Base-by-base conservation (phyloP, 1,139 yeast species). In the Candida glucosophila region DNA sequence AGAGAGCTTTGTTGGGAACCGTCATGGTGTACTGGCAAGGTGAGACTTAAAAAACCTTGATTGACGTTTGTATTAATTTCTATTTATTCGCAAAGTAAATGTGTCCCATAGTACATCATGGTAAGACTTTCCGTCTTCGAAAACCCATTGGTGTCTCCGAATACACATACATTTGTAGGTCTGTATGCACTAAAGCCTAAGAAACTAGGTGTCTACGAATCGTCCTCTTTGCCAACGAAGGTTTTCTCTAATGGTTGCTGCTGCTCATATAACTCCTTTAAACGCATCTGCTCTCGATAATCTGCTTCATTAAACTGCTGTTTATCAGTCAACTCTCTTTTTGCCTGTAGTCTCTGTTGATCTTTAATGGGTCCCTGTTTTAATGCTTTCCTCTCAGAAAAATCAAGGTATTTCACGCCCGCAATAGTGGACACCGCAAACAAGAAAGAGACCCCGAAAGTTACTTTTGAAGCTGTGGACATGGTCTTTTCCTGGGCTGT, bases 321-420 rank as follows among this genome's bases (percentile, higher is more conserved):
- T 40, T 65, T 64, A 42, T 50, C 49, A 28, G 54, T 50, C 37
- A 49, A 39, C 31, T 36, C 51, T 29, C 48, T 52, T n/a, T n/a
- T n/a, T 28, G 60, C 67, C 27, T 63, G 56, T 36, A 74, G 49
- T 31, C 90, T 56, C 35, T 66, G 73, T 8, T 83, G 82, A 45
- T 81, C 93, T 41, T 75, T 77, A 43, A 79, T 72, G 6, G 93
- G 92, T 2, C 93, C 93, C 44, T 77, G 85, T 36, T 78, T 73
- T 28, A 80, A 59, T 3, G 81, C 77, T 5, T 67, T 72, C 36
- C 85, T 64, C 49, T 81, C 92, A 31, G 68, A 52, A 19, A 63
- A 66, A 47, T 81, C 93, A 26, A 78, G 68, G 35, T 62, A 61
- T 52, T 78, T 82, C 29, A 81, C 85, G 49, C 77, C 78, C 5